These are phyloP conservation scores for Oryza officinalis DNA, from an alignment of 176 grass and related monocot species.

Conservation along the genomic window DNA sequence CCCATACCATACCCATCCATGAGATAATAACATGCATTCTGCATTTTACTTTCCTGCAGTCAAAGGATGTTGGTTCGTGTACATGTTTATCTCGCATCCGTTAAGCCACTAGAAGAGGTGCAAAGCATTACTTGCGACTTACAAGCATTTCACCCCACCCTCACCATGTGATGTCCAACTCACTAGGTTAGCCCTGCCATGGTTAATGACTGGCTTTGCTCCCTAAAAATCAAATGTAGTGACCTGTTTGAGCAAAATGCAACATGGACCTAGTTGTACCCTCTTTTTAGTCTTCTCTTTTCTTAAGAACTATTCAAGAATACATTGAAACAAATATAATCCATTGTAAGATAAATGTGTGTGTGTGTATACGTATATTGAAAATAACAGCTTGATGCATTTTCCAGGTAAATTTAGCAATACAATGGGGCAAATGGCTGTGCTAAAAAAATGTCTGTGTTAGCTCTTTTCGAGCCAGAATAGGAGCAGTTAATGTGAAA, in stretches of 20 bases:
- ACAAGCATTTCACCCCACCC: neutral
- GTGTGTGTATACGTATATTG: neutral
- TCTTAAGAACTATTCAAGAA: slow-evolving; percentile 6
- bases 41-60: neutral
- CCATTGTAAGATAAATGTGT: slow-evolving; percentile 9
- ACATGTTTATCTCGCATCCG: neutral
- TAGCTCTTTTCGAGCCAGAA: slow-evolving; percentile 21
- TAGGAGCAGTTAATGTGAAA: slow-evolving; percentile 22
- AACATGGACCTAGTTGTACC: neutral
- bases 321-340: slow-evolving; percentile 1
- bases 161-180: neutral
- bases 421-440: slow-evolving; percentile 18
- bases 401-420: slow-evolving; percentile 27
- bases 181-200: neutral
- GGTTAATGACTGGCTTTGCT: neutral
- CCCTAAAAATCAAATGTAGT: neutral
- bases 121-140: neutral
- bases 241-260: neutral
- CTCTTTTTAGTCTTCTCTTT: neutral
- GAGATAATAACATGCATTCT: neutral
- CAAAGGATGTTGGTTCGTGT: neutral
- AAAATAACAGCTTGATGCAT: slow-evolving; percentile 8
- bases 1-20: neutral
- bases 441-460: slow-evolving; percentile 20
- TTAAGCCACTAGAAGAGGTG: neutral